Conservation (phyloP, 2,329 filamentous ascomycete species). For the Daldinia sp. region DNA sequence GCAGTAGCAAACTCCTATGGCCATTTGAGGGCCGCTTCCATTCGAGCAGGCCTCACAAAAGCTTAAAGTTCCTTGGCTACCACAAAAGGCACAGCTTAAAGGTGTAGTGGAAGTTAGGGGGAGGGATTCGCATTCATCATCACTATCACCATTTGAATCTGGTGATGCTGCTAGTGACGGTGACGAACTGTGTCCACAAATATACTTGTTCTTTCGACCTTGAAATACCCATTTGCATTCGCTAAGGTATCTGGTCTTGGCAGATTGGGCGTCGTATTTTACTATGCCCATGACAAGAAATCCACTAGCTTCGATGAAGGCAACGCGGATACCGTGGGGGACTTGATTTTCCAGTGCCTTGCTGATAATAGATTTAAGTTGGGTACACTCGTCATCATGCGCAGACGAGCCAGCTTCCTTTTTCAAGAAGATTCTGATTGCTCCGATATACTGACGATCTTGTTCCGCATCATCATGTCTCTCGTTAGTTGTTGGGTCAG, state of each 20-base stretch:
- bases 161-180: too few relatives aligned
- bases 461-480: not conserved
- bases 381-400: not conserved
- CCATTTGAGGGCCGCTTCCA: not conserved
- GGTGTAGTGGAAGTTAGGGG: not conserved
- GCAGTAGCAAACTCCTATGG: conserved; percentile 6
- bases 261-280: not conserved
- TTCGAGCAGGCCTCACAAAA: not conserved
- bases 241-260: not conserved
- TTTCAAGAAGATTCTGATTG: not conserved
- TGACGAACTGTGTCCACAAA: too few relatives aligned
- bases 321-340: not conserved
- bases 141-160: not conserved
- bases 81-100: not conserved
- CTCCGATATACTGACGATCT: not conserved
- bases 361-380: not conserved
- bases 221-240: conserved; percentile 4
- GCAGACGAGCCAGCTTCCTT: not conserved
- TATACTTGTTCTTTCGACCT: conserved; percentile 1
- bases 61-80: not conserved
- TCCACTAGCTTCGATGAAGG: conserved; percentile 1
- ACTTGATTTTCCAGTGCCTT: not conserved
- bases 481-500: not conserved
- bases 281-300: not conserved
- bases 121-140: not conserved